phyloP scores from a whole-genome alignment of 2,329 filamentous ascomycete species.

The Ascochyta viciae-villosae region DNA sequence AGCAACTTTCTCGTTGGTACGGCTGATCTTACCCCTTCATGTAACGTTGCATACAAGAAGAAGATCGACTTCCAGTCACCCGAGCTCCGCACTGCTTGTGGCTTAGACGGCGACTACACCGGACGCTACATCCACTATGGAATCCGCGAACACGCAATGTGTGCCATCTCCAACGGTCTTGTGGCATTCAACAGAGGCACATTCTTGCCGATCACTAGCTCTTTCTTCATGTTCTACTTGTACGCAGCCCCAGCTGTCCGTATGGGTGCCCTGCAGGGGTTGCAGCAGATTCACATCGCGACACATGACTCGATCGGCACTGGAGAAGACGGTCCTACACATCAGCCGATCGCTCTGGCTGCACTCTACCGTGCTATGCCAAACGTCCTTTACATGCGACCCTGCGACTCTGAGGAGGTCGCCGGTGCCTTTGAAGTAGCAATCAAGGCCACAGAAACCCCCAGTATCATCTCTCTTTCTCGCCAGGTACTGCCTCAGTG shows the following conservation, averaged over 20 bases:
- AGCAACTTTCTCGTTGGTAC: conserved; percentile 87
- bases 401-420: conserved; percentile 64
- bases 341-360: conserved; percentile 66
- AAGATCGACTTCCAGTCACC: conserved; percentile 58
- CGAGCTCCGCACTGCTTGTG: conserved; percentile 46
- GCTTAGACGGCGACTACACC: conserved; percentile 61
- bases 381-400: conserved; percentile 66
- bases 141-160: conserved; percentile 45
- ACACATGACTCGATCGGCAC: conserved; percentile 66
- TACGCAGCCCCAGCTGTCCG: conserved; percentile 65
- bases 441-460: conserved; percentile 50
- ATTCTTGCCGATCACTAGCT: conserved; percentile 63
- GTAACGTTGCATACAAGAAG: conserved; percentile 59
- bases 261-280: conserved; percentile 63
- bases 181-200: conserved; percentile 55
- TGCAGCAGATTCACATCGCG: conserved; percentile 64
- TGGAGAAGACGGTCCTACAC: conserved; percentile 67
- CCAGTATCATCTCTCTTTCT: conserved; percentile 58
- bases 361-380: conserved; percentile 67
- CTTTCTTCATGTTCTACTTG: conserved; percentile 63
- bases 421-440: conserved; percentile 61
- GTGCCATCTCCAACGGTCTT: conserved; percentile 58
- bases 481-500: conserved; percentile 54
- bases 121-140: conserved; percentile 58
- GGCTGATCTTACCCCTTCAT: conserved; percentile 61